These are phyloP conservation scores for Curvularia verruculosa DNA, from an alignment of 2,329 filamentous ascomycete species.

Conservation along the genomic window DNA sequence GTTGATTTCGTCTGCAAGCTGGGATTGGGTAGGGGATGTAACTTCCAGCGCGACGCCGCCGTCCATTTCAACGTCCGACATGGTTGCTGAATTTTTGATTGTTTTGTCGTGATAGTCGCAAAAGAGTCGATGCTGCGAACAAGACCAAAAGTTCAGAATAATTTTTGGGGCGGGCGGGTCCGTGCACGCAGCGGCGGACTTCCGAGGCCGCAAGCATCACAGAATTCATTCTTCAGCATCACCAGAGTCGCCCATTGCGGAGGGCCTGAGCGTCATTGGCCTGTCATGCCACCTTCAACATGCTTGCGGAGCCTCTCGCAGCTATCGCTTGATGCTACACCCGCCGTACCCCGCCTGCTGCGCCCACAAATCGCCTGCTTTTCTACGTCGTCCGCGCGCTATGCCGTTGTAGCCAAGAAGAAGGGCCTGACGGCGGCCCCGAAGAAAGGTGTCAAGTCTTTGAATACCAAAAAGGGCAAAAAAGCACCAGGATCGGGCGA, in stretches of 20 bases:
- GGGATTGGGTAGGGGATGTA: constrained; percentile 30
- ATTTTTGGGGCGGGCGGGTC: constrained; percentile 24
- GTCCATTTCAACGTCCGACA: constrained; percentile 43
- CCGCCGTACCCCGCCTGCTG: constrained; percentile 35
- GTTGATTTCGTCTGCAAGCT: constrained; percentile 40
- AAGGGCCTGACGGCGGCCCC: constrained; percentile 36
- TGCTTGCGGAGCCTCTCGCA: constrained; percentile 44
- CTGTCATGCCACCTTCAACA: constrained; percentile 40
- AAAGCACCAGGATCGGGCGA: constrained; percentile 46
- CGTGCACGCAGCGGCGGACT: constrained; percentile 31
- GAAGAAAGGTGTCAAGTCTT: constrained; percentile 47
- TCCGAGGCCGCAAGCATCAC: constrained; percentile 31
- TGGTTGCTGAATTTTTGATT: constrained; percentile 11
- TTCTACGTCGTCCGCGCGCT: constrained; percentile 42
- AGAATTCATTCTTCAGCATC: constrained; percentile 25
- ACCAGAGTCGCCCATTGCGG: constrained; percentile 34
- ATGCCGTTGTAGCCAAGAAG: constrained; percentile 37
- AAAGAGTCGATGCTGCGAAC: constrained; percentile 4
- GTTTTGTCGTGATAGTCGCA: not conserved
- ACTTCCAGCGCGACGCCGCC: constrained; percentile 32
- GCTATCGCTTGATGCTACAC: constrained; percentile 37
- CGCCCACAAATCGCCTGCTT: constrained; percentile 40
- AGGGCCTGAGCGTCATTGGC: constrained; percentile 31
- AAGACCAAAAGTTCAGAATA: constrained; percentile 15
- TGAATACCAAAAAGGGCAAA: constrained; percentile 53